A percentile compares a stretch with the other conserved stretches of the same genome.
phyloP scores from a whole-genome alignment of 495 filamentous ascomycete species.

The Amphirosellinia nigrospora region DNA sequence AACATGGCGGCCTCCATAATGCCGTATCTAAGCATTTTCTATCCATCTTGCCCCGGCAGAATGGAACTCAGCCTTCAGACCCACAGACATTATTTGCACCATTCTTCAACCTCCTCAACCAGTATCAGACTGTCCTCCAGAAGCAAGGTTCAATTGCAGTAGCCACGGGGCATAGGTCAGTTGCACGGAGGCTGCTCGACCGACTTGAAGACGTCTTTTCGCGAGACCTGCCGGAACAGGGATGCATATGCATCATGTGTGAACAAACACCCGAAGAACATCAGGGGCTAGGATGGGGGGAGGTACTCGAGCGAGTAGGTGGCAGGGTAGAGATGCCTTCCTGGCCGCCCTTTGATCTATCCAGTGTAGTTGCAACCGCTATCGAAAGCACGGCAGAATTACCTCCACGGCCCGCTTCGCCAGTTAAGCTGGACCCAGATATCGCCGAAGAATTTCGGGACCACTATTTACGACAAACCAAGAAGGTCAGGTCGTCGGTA shows the following conservation, averaged over 20 bases:
- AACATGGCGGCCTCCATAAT: conserved; percentile 77
- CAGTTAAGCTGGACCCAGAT: conserved; percentile 88
- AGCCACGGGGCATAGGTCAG: conserved; percentile 91
- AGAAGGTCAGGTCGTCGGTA: conserved; percentile 82
- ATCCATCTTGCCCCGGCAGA: conserved; percentile 55
- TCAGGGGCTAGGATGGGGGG: conserved; percentile 91
- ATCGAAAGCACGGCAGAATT: conserved; percentile 52
- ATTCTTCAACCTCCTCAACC: conserved; percentile 79
- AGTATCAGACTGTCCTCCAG: conserved; percentile 79
- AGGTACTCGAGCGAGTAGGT: conserved; percentile 90
- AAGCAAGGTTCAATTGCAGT: conserved; percentile 91
- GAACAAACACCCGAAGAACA: conserved; percentile 61
- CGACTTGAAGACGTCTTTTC: conserved; percentile 92
- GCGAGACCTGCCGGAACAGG: conserved; percentile 82
- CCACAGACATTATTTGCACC: conserved; percentile 75
- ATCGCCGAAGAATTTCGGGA: conserved; percentile 89
- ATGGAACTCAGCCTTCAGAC: conserved; percentile 55
- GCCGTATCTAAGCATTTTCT: conserved; percentile 72
- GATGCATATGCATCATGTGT: conserved; percentile 82
- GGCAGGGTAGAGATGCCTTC: conserved; percentile 81
- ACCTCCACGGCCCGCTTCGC: conserved; percentile 58
- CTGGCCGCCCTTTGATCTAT: conserved; percentile 86
- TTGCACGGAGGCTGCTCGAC: conserved; percentile 92
- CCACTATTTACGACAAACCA: conserved; percentile 85
- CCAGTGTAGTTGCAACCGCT: conserved; percentile 63